A percentile compares a stretch with the other conserved stretches of the same genome.
Conservation (phyloP, 2,329 filamentous ascomycete genomes). For the Diplodia corticola region DNA sequence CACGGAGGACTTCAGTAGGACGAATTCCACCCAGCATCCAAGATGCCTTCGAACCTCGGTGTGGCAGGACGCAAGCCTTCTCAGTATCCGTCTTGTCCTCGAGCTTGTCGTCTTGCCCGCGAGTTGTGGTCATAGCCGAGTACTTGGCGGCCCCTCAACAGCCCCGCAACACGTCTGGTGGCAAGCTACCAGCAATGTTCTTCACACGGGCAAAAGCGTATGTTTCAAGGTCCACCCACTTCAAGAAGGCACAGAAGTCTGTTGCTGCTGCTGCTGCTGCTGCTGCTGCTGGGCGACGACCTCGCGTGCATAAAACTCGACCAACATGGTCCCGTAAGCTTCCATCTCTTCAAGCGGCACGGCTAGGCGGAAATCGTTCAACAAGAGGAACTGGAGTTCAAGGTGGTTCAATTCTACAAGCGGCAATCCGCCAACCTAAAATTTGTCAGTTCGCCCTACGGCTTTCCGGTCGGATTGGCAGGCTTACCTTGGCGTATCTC, state of each 20-base stretch:
- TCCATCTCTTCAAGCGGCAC: constrained; percentile 94
- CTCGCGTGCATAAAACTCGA: constrained; percentile 95
- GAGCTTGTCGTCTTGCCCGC: background rate
- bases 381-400: constrained; percentile 89
- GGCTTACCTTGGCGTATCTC: constrained; percentile 90
- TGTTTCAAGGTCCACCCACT: background rate
- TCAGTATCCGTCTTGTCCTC: background rate
- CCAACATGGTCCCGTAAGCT: constrained; percentile 96
- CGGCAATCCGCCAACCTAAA: constrained; percentile 87
- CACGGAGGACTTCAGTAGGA: constrained; percentile 7
- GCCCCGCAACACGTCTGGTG: background rate
- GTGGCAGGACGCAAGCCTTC: background rate
- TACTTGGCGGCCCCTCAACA: background rate
- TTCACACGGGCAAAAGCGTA: constrained; percentile 2
- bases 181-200: background rate
- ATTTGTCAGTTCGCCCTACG: constrained; percentile 24
- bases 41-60: background rate
- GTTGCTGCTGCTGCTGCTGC: constrained; percentile 33
- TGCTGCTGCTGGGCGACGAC: constrained; percentile 64
- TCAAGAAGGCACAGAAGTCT: background rate
- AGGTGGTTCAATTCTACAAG: constrained; percentile 92
- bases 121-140: background rate
- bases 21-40: constrained; percentile 1
- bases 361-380: constrained; percentile 94
- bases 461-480: background rate